phyloP scores from a whole-genome alignment of 1,139 yeast species.

The Pneumocystis sp. region DNA sequence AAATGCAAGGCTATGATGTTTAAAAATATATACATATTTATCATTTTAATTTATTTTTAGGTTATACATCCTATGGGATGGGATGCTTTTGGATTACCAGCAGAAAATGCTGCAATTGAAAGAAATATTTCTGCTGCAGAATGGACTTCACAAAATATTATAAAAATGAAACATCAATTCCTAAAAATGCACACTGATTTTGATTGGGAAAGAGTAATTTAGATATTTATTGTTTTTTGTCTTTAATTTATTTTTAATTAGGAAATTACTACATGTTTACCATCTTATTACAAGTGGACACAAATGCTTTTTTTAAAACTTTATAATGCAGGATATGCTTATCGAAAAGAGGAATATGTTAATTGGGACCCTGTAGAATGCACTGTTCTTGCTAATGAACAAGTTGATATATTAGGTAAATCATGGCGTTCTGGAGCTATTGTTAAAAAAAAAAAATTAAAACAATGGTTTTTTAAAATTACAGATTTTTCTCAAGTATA shows the following conservation, averaged over 20 bases:
- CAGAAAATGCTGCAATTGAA: conserved; percentile 94
- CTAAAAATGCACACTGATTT: conserved; percentile 64
- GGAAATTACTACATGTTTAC: conserved; percentile 74
- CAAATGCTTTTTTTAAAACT: conserved; percentile 68
- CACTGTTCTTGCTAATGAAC: conserved; percentile 92
- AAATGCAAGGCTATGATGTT: conserved; percentile 62
- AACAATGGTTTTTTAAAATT: conserved; percentile 88
- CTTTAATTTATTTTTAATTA: conserved; percentile 19
- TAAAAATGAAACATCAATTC: conserved; percentile 75
- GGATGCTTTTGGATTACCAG: conserved; percentile 98
- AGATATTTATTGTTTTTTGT: background rate
- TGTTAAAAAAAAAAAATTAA: conserved; percentile 64
- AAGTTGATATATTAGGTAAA: conserved; percentile 75
- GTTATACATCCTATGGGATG: conserved; percentile 89
- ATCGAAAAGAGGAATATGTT: conserved; percentile 70
- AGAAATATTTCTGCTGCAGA: conserved; percentile 58
- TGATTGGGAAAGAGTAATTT: conserved; percentile 56
- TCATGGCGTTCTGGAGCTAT: conserved; percentile 96
- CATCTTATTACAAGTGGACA: conserved; percentile 84
- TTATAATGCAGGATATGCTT: conserved; percentile 64
- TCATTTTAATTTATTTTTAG: background rate
- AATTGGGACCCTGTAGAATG: conserved; percentile 96
- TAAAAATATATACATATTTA: conserved; percentile 12
- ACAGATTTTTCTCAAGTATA: conserved; percentile 55
- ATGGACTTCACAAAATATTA: conserved; percentile 72